Percentiles rank a stretch among this genome's conserved stretches.
Evolutionary conservation across 495 filamentous ascomycete species (phyloP).

Genomic region (Penicillium roqueforti): DNA sequence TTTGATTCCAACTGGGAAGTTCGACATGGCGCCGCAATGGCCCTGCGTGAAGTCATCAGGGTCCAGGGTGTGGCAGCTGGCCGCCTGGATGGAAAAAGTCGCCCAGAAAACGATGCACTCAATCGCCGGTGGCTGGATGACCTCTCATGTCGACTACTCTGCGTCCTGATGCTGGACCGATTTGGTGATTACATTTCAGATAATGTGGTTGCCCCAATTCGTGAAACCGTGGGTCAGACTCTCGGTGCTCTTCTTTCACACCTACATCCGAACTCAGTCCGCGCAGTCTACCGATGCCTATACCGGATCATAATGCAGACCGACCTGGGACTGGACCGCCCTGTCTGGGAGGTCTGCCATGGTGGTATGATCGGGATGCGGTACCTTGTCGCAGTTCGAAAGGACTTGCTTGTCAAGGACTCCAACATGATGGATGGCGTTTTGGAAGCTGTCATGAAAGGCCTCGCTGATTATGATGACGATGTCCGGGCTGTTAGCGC

Average conservation of each 20-base stretch:
- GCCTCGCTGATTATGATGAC: slow-evolving; percentile 83
- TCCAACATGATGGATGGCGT: slow-evolving; percentile 86
- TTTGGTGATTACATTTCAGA: slow-evolving; percentile 98
- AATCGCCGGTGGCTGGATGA: slow-evolving; percentile 90
- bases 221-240: slow-evolving; percentile 95
- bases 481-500: slow-evolving; percentile 97
- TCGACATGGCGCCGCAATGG: slow-evolving; percentile 96
- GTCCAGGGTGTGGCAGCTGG: slow-evolving; percentile 93
- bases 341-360: slow-evolving; percentile 91
- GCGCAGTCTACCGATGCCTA: slow-evolving; percentile 73
- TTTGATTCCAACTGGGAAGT: slow-evolving; percentile 96
- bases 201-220: slow-evolving; percentile 90
- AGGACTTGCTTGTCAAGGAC: slow-evolving; percentile 81
- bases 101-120: slow-evolving; percentile 67
- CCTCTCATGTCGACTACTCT: slow-evolving; percentile 84
- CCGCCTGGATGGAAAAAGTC: slow-evolving; percentile 62
- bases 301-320: slow-evolving; percentile 89
- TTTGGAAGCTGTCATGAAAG: slow-evolving; percentile 88
- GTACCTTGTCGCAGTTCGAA: slow-evolving; percentile 91
- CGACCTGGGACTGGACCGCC: slow-evolving; percentile 63
- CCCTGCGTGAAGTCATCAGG: slow-evolving; percentile 83
- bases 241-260: slow-evolving; percentile 84
- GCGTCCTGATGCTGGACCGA: slow-evolving; percentile 93
- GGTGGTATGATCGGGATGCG: slow-evolving; percentile 95
- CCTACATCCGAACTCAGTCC: slow-evolving; percentile 67